phyloP scores from a whole-genome alignment of 352 stramenopile genomes.

The Pythium aphanidermatum region DNA sequence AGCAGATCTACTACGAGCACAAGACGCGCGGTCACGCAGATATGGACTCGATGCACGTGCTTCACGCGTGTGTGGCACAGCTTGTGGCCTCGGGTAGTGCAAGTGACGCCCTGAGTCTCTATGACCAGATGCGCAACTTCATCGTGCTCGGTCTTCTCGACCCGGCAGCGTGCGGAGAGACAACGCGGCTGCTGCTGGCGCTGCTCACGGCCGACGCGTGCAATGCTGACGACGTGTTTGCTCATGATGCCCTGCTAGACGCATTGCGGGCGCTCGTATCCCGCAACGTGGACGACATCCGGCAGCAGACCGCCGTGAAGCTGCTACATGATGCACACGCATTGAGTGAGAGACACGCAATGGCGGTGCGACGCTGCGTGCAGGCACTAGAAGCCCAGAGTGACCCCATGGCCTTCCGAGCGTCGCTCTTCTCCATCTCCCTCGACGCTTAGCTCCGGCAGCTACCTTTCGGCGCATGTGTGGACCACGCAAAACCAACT shows the following conservation, averaged over 20 bases:
- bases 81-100: constrained; percentile 16
- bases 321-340: constrained; percentile 40
- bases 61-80: constrained; percentile 53
- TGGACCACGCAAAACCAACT: too few species aligned
- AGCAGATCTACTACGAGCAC: constrained; percentile 71
- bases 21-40: constrained; percentile 29
- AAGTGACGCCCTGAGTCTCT: constrained; percentile 28
- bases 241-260: constrained; percentile 27
- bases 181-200: constrained; percentile 23
- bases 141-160: constrained; percentile 40
- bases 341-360: constrained; percentile 17
- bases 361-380: constrained; percentile 29
- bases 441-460: constrained; percentile 29
- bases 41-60: constrained; percentile 34
- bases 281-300: constrained; percentile 47
- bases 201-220: constrained; percentile 1
- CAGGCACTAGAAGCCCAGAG: constrained; percentile 26
- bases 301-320: constrained; percentile 46
- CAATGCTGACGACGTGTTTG: constrained; percentile 25
- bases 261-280: constrained; percentile 39
- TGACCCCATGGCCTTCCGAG: constrained; percentile 30
- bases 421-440: constrained; percentile 52
- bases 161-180: constrained; percentile 26
- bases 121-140: constrained; percentile 54
- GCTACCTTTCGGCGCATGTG: not conserved